phyloP scores from a whole-genome alignment of 371 early-diverging fungal species.

The Mucor plumbeus region DNA sequence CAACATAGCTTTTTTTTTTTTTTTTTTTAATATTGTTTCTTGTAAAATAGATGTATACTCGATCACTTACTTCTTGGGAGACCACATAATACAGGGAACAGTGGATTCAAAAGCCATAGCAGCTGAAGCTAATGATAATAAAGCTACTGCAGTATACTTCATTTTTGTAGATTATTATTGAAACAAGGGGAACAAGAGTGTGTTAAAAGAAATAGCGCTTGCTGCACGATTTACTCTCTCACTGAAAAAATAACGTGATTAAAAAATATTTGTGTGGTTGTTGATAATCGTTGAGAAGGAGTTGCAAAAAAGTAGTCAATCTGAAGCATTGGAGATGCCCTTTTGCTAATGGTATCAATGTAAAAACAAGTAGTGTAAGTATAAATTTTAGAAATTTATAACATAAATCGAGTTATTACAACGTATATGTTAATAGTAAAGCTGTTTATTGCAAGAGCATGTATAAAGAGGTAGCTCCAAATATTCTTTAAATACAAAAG shows the following conservation, averaged over 20 bases:
- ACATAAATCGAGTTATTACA: too few species aligned
- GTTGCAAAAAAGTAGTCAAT: not conserved
- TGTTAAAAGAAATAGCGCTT: constrained; percentile 1
- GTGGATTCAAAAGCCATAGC: constrained; percentile 42
- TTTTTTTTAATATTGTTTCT: not conserved
- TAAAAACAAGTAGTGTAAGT: too few species aligned
- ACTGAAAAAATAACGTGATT: constrained; percentile 1
- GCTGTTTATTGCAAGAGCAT: too few species aligned
- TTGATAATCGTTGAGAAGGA: not conserved
- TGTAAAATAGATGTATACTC: not conserved
- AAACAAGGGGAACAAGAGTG: constrained; percentile 19
- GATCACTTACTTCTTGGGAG: constrained; percentile 36
- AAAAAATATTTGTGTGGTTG: too few species aligned
- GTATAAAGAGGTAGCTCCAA: too few species aligned
- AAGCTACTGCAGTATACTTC: constrained; percentile 28
- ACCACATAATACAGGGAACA: constrained; percentile 44
- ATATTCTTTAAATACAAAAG: too few species aligned
- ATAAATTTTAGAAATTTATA: too few species aligned
- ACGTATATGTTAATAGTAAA: too few species aligned
- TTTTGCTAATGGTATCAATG: too few species aligned
- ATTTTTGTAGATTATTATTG: constrained; percentile 9
- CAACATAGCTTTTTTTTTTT: constrained; percentile 27
- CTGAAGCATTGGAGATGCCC: not conserved
- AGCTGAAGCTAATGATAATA: constrained; percentile 30
- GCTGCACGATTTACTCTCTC: not conserved